Percentiles rank a stretch among this genome's conserved stretches.
Evolutionary conservation across 495 filamentous ascomycete genomes (phyloP).

Genomic region (Talaromyces trachyspermus): DNA sequence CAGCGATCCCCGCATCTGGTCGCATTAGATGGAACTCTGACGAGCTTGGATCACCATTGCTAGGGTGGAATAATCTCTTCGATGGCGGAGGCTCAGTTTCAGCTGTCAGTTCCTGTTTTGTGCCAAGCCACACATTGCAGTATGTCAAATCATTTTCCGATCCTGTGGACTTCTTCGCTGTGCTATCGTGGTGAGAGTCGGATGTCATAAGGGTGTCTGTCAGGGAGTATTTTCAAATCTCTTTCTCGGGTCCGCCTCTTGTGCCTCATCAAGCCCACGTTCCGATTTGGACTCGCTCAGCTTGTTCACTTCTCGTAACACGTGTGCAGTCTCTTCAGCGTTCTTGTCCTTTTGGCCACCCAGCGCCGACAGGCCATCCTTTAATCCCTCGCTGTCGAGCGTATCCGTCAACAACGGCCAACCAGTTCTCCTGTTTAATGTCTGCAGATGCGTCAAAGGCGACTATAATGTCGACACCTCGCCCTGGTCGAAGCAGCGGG

Average conservation of each 20-base stretch:
- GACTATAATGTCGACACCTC: conserved; percentile 85
- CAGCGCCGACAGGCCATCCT: conserved; percentile 86
- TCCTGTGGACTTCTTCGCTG: background rate
- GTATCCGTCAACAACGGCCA: conserved; percentile 86
- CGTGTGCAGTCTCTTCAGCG: conserved; percentile 45
- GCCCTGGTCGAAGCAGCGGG: conserved; percentile 77
- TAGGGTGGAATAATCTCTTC: conserved; percentile 45
- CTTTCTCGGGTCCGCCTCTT: conserved; percentile 35
- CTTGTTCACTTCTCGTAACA: conserved; percentile 63
- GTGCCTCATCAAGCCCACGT: conserved; percentile 55
- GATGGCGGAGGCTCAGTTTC: conserved; percentile 57
- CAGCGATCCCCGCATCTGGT: conserved; percentile 75
- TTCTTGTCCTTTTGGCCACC: conserved; percentile 65
- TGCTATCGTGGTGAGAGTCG: conserved; percentile 7
- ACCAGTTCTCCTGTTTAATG: conserved; percentile 84
- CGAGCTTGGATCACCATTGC: conserved; percentile 28
- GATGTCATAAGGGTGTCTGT: conserved; percentile 10
- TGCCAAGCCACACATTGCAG: conserved; percentile 94
- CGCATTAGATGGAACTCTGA: conserved; percentile 67
- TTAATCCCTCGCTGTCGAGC: conserved; percentile 79
- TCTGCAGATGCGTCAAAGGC: conserved; percentile 83
- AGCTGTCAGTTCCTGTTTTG: conserved; percentile 58
- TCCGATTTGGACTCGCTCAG: conserved; percentile 50
- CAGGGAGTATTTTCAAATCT: conserved; percentile 5
- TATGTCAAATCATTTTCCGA: conserved; percentile 57